Evolutionary conservation across 192 early-diverging fungal genomes (phyloP).

Genomic region (Podila horticola): DNA sequence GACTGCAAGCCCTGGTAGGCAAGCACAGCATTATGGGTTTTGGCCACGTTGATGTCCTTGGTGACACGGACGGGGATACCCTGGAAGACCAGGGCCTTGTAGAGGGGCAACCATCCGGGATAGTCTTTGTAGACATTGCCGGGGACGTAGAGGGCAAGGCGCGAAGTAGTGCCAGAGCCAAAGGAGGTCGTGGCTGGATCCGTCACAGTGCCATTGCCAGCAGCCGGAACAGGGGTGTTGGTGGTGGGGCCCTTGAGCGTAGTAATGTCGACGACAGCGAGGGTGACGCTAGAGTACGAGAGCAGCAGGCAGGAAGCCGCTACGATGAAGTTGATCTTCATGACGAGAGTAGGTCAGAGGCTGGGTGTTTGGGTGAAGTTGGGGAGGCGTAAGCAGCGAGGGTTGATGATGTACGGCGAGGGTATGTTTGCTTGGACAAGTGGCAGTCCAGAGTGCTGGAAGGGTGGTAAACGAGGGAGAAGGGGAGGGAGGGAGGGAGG

Average conservation of each 20-base stretch:
- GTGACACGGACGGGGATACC: slow-evolving; percentile 15
- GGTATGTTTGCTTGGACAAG: neutral
- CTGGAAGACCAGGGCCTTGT: slow-evolving; percentile 29
- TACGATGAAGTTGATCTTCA: neutral
- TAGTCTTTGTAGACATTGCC: slow-evolving; percentile 15
- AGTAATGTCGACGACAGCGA: slow-evolving; percentile 1
- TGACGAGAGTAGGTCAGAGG: neutral
- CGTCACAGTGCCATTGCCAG: slow-evolving; percentile 5
- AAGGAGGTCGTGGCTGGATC: slow-evolving; percentile 10
- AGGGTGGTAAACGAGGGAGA: neutral
- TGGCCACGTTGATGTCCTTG: slow-evolving; percentile 22
- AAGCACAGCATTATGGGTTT: slow-evolving; percentile 6
- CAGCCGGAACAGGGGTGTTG: slow-evolving; percentile 7
- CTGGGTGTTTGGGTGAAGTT: neutral
- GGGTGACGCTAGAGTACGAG: neutral
- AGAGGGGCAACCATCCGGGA: slow-evolving; percentile 21
- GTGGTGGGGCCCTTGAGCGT: slow-evolving; percentile 10
- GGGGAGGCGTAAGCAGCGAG: neutral
- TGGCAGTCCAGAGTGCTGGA: neutral
- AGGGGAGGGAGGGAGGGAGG: neutral
- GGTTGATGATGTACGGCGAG: neutral
- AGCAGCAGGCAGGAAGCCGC: neutral
- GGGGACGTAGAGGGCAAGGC: slow-evolving; percentile 20
- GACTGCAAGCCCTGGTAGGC: slow-evolving; percentile 19
- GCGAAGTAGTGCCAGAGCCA: slow-evolving; percentile 16